A percentile compares a stretch with the other conserved stretches of the same genome.
Conservation (phyloP, 2,329 filamentous ascomycete species). For the Talaromyces verruculosus region DNA sequence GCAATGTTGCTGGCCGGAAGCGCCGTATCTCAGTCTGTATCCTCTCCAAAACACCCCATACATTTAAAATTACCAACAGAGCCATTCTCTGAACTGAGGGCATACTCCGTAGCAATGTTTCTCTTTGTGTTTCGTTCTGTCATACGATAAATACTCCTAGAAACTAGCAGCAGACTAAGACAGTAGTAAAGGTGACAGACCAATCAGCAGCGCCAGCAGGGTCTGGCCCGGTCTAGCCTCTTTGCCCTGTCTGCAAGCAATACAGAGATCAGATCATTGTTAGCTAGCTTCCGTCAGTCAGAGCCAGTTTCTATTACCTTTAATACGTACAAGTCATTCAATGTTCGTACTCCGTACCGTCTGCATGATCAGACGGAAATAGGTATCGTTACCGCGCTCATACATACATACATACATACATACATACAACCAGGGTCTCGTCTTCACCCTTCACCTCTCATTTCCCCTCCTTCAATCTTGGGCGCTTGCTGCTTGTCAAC, state of each 20-base stretch:
- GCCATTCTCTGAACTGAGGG: background rate
- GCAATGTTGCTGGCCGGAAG: background rate
- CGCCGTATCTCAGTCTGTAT: background rate
- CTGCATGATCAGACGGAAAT: background rate
- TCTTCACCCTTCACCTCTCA: conserved; percentile 2
- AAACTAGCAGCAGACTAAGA: background rate
- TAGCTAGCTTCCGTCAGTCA: background rate
- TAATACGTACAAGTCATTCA: background rate
- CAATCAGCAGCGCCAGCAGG: background rate
- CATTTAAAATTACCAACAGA: too few species aligned
- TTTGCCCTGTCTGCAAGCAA: conserved; percentile 11
- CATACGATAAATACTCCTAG: background rate
- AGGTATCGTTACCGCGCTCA: background rate
- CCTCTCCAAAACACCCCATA: too few species aligned
- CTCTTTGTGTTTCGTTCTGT: background rate
- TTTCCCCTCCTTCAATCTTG: conserved; percentile 4
- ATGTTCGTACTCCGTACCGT: background rate
- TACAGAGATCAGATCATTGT: conserved; percentile 6
- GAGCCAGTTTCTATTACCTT: background rate
- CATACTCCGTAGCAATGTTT: background rate
- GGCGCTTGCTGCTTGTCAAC: background rate
- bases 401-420: background rate
- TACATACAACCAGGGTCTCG: background rate
- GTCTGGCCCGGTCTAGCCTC: conserved; percentile 16
- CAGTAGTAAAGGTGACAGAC: background rate